Conservation (phyloP, 1,139 yeast genomes). For the Diutina mesorugosa region DNA sequence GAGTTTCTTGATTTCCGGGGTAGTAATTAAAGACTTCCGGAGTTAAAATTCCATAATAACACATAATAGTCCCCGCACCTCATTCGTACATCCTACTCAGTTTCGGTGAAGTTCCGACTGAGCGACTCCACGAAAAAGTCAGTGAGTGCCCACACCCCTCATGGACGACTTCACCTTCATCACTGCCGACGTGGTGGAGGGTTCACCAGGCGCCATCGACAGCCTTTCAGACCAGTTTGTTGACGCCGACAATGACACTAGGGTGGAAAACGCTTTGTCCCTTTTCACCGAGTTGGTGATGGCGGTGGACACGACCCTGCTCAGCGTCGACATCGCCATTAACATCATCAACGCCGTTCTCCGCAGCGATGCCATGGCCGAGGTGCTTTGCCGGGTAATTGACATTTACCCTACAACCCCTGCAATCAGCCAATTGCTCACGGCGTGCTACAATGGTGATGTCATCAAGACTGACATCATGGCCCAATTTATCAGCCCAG, state of each 20-base stretch:
- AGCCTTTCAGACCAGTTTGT: neutral
- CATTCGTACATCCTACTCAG: neutral
- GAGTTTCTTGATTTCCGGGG: neutral
- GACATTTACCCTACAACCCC: conserved; percentile 29
- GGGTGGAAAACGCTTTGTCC: neutral
- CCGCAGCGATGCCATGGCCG: conserved; percentile 10
- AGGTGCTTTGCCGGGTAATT: conserved; percentile 30
- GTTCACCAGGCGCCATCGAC: neutral
- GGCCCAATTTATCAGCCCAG: conserved; percentile 22
- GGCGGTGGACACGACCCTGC: neutral
- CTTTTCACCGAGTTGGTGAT: neutral
- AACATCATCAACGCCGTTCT: neutral
- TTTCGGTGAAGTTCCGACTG: neutral
- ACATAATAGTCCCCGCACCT: too few relatives aligned
- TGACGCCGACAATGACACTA: neutral
- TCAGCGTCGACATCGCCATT: neutral
- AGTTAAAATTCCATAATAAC: too few relatives aligned
- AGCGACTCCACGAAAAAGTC: neutral
- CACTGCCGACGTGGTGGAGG: neutral
- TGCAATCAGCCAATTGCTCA: conserved; percentile 16
- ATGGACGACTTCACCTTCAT: neutral
- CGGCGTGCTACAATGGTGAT: conserved; percentile 12
- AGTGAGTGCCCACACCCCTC: neutral
- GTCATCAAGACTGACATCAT: conserved; percentile 26
- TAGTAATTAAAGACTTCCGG: neutral